Evolutionary conservation across 1,139 yeast genomes (phyloP), one percentile per base, ranked within the genome.

Genomic region (Nakaseomyces sp.): DNA sequence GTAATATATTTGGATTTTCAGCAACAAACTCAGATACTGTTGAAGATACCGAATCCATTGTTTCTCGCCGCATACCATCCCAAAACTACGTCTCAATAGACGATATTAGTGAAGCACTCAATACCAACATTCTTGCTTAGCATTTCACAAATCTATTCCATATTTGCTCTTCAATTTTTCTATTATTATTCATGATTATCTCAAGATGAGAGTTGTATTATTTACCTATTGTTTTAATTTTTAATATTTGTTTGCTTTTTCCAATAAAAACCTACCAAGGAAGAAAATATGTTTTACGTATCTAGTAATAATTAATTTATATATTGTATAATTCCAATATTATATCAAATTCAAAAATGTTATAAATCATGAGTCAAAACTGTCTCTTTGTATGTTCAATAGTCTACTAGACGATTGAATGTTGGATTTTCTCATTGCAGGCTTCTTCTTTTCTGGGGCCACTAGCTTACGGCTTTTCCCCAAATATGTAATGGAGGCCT

Each of bases 401-500:
- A 15, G 26, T 22, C 17, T 22, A 18, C 5, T 36, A 26, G 7
- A 32, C 13, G 19, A 43, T 16, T 15, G 38, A 26, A 12, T 25
- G 24, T 41, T 40, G 15, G 28, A 24, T 19, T 37, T 16, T 12
- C 15, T 22, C 15, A 16, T 30, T 13, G 37, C 44, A 10, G 12
- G 38, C 9, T 45, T 49, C 40, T 43, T 49, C 40, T 43, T 50
- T 38, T 55, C 51, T 2, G 63, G 61, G 3, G 63, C 58, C 20
- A 51, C 55, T 5, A 63, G 48, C 41, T 56, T 60, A 39, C 65
- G 52, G 17, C 57, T 58, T 33, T 57, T 68, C 44, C 73, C 74
- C 60, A 78, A 60, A 46, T 70, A 76, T 18, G 81, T 74, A 46
- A 79, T 73, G 2, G 85, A 76, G 0, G 84, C 78, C 50, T 71